phyloP scores from a whole-genome alignment of 2,329 filamentous ascomycete genomes.

The Botryotinia convoluta region DNA sequence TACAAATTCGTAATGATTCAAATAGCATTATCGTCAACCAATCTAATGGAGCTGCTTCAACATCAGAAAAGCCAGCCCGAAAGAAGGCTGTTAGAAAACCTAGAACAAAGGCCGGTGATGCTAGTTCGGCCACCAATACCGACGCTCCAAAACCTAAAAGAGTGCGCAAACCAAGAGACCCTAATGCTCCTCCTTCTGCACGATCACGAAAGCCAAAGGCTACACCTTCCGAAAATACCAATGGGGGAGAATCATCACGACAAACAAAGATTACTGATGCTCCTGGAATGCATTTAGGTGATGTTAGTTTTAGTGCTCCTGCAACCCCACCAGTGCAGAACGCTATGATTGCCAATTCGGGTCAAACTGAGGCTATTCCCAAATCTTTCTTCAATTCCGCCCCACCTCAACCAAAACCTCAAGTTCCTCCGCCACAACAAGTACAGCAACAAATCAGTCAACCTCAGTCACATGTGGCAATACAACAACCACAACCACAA shows the following conservation, averaged over 20 bases:
- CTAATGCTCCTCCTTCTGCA: constrained; percentile 53
- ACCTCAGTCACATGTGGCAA: constrained; percentile 27
- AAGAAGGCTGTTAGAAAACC: constrained; percentile 67
- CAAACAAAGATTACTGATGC: constrained; percentile 14
- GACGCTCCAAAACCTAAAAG: constrained; percentile 47
- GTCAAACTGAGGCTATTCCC: constrained; percentile 42
- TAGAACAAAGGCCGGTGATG: constrained; percentile 46
- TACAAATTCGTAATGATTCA: constrained; percentile 23
- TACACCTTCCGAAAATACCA: constrained; percentile 35
- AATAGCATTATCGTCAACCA: constrained; percentile 30
- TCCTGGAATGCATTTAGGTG: constrained; percentile 10
- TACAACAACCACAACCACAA: constrained; percentile 41
- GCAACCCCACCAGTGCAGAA: constrained; percentile 19
- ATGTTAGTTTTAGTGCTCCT: constrained; percentile 24
- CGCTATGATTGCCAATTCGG: constrained; percentile 34
- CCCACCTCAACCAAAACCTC: constrained; percentile 22
- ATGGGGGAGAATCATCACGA: constrained; percentile 17
- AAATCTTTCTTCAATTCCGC: constrained; percentile 34
- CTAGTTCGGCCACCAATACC: constrained; percentile 43
- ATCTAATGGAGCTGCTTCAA: constrained; percentile 22
- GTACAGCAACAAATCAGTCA: constrained; percentile 9
- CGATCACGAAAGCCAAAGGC: constrained; percentile 55
- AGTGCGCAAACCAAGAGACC: constrained; percentile 57
- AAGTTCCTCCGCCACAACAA: constrained; percentile 10
- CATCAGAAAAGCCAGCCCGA: constrained; percentile 37